Conservation (phyloP, 257 asterid species). For the Mitragyna speciosa region DNA sequence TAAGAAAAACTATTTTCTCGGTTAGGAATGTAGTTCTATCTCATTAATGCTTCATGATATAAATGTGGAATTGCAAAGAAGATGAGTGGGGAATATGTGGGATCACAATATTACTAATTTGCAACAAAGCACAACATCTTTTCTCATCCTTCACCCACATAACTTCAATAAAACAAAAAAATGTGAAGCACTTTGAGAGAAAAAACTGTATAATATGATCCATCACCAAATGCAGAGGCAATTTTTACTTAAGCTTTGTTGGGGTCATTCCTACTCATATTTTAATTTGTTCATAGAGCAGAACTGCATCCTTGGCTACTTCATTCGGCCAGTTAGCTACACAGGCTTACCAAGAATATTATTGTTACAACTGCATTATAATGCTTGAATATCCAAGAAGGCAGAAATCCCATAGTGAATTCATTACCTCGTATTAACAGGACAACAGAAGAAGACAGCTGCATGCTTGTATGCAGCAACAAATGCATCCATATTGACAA, state of each 20-base stretch:
- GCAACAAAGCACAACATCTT: not conserved
- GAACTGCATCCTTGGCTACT: not conserved
- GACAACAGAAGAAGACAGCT: slow-evolving; percentile 70
- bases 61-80: not conserved
- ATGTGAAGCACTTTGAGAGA: not conserved
- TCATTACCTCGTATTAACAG: slow-evolving; percentile 69
- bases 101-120: not conserved
- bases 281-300: not conserved
- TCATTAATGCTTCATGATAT: not conserved
- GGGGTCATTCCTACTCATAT: not conserved
- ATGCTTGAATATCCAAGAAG: not conserved
- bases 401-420: slow-evolving; percentile 9
- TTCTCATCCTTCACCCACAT: not conserved
- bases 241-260: not conserved
- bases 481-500: slow-evolving; percentile 82
- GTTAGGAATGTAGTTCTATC: not conserved
- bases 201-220: not conserved
- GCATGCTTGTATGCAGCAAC: slow-evolving; percentile 73
- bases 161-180: not conserved
- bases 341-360: not conserved
- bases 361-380: not conserved
- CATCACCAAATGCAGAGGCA: not conserved
- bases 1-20: not conserved
- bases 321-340: not conserved
- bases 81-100: not conserved